Evolutionary conservation across 2,329 filamentous ascomycete species (phyloP), one percentile per base, ranked within the genome.

Genomic region (Apiospora aurea): DNA sequence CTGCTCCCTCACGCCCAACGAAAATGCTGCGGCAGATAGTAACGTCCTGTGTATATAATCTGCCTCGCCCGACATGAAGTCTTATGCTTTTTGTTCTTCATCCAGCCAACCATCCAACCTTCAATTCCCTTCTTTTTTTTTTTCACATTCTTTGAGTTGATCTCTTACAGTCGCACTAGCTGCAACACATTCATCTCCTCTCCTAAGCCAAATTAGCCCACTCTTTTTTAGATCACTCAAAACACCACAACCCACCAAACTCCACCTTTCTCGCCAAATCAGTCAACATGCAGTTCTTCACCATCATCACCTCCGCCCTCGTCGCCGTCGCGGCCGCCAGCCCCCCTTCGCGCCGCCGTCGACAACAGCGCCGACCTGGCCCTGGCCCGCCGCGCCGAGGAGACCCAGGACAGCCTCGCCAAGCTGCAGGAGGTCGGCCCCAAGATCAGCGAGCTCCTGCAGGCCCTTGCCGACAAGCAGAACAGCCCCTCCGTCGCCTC

Each of bases 251-350:
- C 10, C 44, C 44, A 46, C 44, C 14, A 46, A 46, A 34, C 51
- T 18, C 24, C 24, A 29, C 51, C 44, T 44, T 14, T 44, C 16
- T 46, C 51, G 29, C 2, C 51, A 14, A 57, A 57, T 10, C 53
- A 34, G 21, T 64, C 57, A 64, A 64, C 13, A 64, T 64, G 57
- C 57, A 64, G 57, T 64, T 64, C 57, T 64, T 64, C 57, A 14
- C 57, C 4, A 18, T 64, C 57, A 64, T 64, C 57, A 64, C 57
- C 57, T 64, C 57, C 57, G 57, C 34, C 34, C 57, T 64, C 29
- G 57, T 64, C 57, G 57, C 57, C 57, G 57, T 64, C 34, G 57
- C 57, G 57, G 57, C 57, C 34, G 57, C 57, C 34, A 64, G 34
- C 57, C 57, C 57, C 10, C 10, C 57, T 64, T 3, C 57, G 29